A percentile compares a stretch with the other conserved stretches of the same genome.
phyloP scores from a whole-genome alignment of 1,284 basidiomycete species.

The Apiotrichum siamense region DNA sequence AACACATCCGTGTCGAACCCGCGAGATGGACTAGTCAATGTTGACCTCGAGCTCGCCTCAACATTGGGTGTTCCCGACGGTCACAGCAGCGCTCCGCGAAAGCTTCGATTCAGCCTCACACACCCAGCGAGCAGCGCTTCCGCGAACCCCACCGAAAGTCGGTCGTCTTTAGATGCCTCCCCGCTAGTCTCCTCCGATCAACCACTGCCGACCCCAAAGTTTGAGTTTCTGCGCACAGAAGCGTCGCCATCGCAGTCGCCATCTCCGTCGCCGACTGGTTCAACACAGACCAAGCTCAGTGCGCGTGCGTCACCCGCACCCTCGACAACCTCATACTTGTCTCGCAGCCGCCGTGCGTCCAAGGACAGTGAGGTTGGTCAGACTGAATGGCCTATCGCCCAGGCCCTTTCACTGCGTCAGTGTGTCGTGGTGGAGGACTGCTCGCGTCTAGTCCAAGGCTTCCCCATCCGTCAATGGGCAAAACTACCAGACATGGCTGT shows the following conservation, averaged over 20 bases:
- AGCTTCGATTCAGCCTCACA: neutral
- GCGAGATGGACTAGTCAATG: neutral
- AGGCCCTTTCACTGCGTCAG: constrained; percentile 23
- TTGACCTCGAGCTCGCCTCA: constrained; percentile 15
- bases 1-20: neutral
- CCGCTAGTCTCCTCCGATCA: too few species aligned
- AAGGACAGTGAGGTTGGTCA: neutral
- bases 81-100: constrained; percentile 12
- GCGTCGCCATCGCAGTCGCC: too few species aligned
- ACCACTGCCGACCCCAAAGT: too few species aligned
- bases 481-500: constrained; percentile 33
- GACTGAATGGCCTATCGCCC: constrained; percentile 22
- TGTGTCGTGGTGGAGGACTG: constrained; percentile 31
- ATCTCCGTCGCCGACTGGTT: too few species aligned
- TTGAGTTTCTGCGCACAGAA: too few species aligned
- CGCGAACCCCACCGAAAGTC: neutral
- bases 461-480: constrained; percentile 33
- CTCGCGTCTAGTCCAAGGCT: constrained; percentile 21
- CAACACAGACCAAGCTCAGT: too few species aligned
- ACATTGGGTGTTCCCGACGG: constrained; percentile 18
- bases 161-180: neutral
- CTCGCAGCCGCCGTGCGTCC: neutral
- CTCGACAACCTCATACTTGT: neutral
- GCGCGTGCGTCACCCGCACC: too few species aligned
- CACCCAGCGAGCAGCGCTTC: neutral